Evolutionary conservation across 2,329 filamentous ascomycete genomes (phyloP).

Genomic region (Hortaea werneckii): DNA sequence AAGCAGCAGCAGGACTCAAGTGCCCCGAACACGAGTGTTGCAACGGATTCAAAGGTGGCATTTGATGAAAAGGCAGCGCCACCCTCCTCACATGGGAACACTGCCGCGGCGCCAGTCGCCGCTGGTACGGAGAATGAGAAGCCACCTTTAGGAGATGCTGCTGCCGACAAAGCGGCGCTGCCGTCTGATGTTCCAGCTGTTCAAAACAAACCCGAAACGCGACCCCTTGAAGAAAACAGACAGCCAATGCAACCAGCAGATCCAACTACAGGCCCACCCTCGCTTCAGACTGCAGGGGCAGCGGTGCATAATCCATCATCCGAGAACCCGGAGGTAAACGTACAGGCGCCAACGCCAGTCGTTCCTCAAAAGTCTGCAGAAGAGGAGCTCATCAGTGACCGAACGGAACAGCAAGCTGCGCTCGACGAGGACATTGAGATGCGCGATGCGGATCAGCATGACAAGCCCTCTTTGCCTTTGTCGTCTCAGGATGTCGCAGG

Average conservation of each 20-base stretch:
- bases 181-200: conserved; percentile 4
- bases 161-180: conserved; percentile 10
- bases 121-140: conserved; percentile 12
- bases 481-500: conserved; percentile 39
- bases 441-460: conserved; percentile 40
- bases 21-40: conserved; percentile 31
- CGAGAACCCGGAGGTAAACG: conserved; percentile 27
- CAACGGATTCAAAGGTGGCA: conserved; percentile 35
- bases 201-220: conserved; percentile 7
- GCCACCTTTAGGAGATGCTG: conserved; percentile 6
- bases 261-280: conserved; percentile 3
- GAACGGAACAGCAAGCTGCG: conserved; percentile 38
- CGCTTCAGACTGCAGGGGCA: conserved; percentile 7
- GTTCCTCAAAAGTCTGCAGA: conserved; percentile 26
- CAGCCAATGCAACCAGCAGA: conserved; percentile 6
- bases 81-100: conserved; percentile 4
- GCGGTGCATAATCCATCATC: not conserved
- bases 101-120: conserved; percentile 2
- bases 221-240: conserved; percentile 1
- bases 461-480: conserved; percentile 35
- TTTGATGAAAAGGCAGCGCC: conserved; percentile 33
- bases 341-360: conserved; percentile 38
- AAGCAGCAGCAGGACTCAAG: conserved; percentile 35
- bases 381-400: conserved; percentile 35
- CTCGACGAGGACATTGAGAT: conserved; percentile 52